Evolutionary conservation across 352 stramenopile genomes (phyloP).

Genomic region (Phytophthora colocasiae): DNA sequence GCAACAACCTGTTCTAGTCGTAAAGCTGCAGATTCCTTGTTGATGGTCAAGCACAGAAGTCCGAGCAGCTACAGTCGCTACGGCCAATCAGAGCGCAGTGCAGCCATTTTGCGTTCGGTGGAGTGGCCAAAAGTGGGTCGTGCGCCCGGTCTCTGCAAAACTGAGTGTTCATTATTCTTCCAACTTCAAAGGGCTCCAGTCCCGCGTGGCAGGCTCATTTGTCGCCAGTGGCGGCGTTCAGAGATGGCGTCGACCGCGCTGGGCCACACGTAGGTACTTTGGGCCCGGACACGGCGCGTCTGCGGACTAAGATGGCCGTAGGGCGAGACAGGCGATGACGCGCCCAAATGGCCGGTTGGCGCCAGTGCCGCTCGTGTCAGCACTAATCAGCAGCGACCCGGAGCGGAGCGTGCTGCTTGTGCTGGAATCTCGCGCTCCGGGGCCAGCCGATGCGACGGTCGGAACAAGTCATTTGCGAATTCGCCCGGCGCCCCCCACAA

Average conservation of each 20-base stretch:
- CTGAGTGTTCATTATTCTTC: slow-evolving; percentile 27
- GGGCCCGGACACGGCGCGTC: slow-evolving; percentile 14
- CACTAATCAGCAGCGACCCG: slow-evolving; percentile 22
- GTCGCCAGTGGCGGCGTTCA: slow-evolving; percentile 26
- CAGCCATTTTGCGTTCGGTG: slow-evolving; percentile 13
- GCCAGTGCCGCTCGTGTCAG: slow-evolving; percentile 26
- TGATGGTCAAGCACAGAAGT: too few relatives aligned
- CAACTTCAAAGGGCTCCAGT: slow-evolving; percentile 33
- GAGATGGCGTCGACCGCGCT: slow-evolving; percentile 1
- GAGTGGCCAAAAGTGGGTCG: too few relatives aligned
- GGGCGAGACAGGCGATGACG: slow-evolving; percentile 36
- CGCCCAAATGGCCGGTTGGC: slow-evolving; percentile 30
- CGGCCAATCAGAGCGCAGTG: slow-evolving; percentile 5
- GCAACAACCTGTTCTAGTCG: too few relatives aligned
- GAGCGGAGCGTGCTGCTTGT: too few relatives aligned
- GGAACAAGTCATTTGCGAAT: slow-evolving; percentile 29
- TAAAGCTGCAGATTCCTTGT: too few relatives aligned
- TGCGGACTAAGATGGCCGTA: slow-evolving; percentile 32
- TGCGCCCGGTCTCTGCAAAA: slow-evolving; percentile 7
- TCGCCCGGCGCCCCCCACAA: slow-evolving; percentile 9
- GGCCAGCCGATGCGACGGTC: neutral
- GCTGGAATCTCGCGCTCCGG: too few relatives aligned
- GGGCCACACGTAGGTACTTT: slow-evolving; percentile 1
- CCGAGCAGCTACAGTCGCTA: neutral
- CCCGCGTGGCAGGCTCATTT: slow-evolving; percentile 31